These are phyloP conservation scores for Suhomyces faveliae DNA, from an alignment of 805 yeast genomes.

Conservation along the genomic window DNA sequence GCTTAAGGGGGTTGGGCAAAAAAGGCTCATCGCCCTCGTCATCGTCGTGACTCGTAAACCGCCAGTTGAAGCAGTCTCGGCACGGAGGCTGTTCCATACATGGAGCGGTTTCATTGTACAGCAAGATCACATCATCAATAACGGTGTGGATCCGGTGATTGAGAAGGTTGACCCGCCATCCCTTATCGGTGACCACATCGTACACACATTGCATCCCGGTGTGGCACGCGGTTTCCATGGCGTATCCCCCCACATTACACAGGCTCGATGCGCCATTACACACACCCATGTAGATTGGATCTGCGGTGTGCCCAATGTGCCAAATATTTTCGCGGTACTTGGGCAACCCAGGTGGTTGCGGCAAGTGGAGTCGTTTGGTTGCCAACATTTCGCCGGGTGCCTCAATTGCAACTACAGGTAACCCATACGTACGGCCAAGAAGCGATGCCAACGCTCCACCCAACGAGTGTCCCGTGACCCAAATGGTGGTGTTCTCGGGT, in stretches of 20 bases:
- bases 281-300: slow-evolving; percentile 94
- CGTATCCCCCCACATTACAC: slow-evolving; percentile 91
- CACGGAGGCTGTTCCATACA: slow-evolving; percentile 81
- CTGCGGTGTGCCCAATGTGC: slow-evolving; percentile 97
- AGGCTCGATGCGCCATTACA: slow-evolving; percentile 91
- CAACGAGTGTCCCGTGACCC: slow-evolving; percentile 94
- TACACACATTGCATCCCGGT: slow-evolving; percentile 84
- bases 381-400: slow-evolving; percentile 93
- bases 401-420: slow-evolving; percentile 87
- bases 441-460: slow-evolving; percentile 86
- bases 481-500: slow-evolving; percentile 56
- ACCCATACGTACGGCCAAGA: slow-evolving; percentile 83
- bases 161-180: slow-evolving; percentile 86
- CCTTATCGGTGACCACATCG: slow-evolving; percentile 84
- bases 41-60: slow-evolving; percentile 56
- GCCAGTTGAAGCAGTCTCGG: slow-evolving; percentile 89
- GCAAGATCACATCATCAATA: slow-evolving; percentile 71
- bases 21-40: slow-evolving; percentile 36
- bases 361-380: slow-evolving; percentile 79
- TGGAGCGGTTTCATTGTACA: slow-evolving; percentile 72
- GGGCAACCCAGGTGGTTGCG: slow-evolving; percentile 90
- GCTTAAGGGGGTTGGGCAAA: slow-evolving; percentile 38
- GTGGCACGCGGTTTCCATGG: slow-evolving; percentile 95
- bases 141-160: slow-evolving; percentile 91
- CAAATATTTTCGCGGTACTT: slow-evolving; percentile 76